These are phyloP conservation scores for Vanderwaltozyma tropicalis DNA, from an alignment of 805 yeast species.

Conservation along the genomic window DNA sequence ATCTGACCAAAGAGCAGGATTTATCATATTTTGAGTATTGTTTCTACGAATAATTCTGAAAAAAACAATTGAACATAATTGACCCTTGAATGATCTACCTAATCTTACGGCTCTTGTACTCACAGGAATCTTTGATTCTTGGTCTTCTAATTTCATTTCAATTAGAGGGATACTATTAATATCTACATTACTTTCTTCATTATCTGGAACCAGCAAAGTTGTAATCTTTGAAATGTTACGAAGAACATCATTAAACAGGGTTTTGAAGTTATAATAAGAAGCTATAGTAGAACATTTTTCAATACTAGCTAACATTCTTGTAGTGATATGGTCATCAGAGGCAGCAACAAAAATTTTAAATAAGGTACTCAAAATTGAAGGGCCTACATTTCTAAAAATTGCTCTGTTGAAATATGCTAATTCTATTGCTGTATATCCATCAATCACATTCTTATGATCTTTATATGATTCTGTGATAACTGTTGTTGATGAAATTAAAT, in stretches of 20 bases:
- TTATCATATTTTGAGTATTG: constrained; percentile 32
- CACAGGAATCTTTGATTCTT: constrained; percentile 50
- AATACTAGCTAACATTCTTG: constrained; percentile 76
- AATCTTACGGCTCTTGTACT: constrained; percentile 71
- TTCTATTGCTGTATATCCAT: constrained; percentile 16
- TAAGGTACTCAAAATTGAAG: constrained; percentile 58
- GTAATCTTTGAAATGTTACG: constrained; percentile 59
- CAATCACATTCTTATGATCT: constrained; percentile 13
- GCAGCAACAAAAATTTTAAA: constrained; percentile 79
- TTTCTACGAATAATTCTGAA: constrained; percentile 62
- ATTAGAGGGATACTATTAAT: constrained; percentile 30
- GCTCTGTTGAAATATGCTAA: constrained; percentile 56
- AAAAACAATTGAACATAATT: constrained; percentile 72
- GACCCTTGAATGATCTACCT: constrained; percentile 86
- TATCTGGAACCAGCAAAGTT: constrained; percentile 38
- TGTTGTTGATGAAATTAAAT: constrained; percentile 37
- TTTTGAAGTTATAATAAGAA: constrained; percentile 44
- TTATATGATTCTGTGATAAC: constrained; percentile 20
- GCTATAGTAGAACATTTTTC: constrained; percentile 81
- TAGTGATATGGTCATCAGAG: constrained; percentile 78
- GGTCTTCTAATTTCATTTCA: constrained; percentile 37
- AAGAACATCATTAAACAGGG: constrained; percentile 56
- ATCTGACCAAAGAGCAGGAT: constrained; percentile 43
- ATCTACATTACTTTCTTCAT: constrained; percentile 2
- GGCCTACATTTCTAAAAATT: constrained; percentile 55